Evolutionary conservation across 352 stramenopile genomes (phyloP), one percentile per base, ranked within the genome.

Genomic region (Thalassiosira hispida): DNA sequence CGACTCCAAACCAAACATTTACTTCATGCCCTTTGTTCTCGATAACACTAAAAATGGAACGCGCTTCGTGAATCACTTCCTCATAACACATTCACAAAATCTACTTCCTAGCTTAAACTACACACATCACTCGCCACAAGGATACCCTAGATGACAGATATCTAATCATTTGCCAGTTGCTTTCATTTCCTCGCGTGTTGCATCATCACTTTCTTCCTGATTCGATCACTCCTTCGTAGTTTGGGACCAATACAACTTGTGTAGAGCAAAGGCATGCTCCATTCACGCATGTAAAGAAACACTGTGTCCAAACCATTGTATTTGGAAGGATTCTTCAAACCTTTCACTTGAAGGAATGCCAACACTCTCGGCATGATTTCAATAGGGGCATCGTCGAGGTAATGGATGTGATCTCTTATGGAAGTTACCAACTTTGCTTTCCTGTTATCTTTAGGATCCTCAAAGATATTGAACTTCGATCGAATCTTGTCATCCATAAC

Each of bases 321-420:
- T 8, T 38, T 38, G 8, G 8, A 38, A 9, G 40, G 8, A 11
- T 11, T 42, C 33, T 5, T 11, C 5, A 42, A 11, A 5, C 31
- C 31, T 49, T 90, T 0, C 82, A 91, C 5, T 31, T 14, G 14
- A 53, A 57, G 23, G 20, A 69, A 57, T 23, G 22, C 42, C 22
- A 69, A 57, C 14, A 69, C 35, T 55, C 46, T 55, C 16, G 60
- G 60, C 60, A 69, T 69, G 16, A 69, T 8, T 42, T 57, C 27
- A 7, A 69, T 18, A 55, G 60, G 60, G 4, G 47, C 25, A 69
- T 35, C n/a, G 25, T 52, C 42, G 20, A 69, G 35, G 46, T 33
- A 31, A n/a, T n/a, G n/a, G 31, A 20, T 57, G 16, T 18, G 35
- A n/a, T 40, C 53, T 27, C 1, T 53, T 38, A 47, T 2, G n/a